Percentiles rank a stretch among this genome's conserved stretches.
Evolutionary conservation across 805 yeast genomes (phyloP).

Genomic region (Nakazawaea sp.): DNA sequence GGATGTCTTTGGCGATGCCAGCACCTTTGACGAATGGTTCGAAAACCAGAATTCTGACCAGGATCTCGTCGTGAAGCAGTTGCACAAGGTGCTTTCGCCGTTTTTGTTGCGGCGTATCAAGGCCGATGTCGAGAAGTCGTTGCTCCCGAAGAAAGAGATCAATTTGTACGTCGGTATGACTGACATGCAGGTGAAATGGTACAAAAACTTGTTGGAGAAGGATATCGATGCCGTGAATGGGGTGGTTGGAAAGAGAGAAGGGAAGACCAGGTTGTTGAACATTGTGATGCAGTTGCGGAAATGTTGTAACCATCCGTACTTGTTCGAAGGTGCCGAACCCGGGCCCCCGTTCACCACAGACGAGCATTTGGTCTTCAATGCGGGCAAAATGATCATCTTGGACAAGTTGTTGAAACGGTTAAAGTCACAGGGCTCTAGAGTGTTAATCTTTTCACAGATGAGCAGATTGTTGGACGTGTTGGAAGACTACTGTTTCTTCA

Average conservation of each 20-base stretch:
- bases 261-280: conserved; percentile 82
- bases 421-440: conserved; percentile 76
- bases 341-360: conserved; percentile 97
- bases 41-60: conserved; percentile 54
- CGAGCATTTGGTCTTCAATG: conserved; percentile 84
- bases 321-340: conserved; percentile 98
- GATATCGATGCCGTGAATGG: conserved; percentile 97
- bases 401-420: conserved; percentile 75
- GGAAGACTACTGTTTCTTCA: conserved; percentile 84
- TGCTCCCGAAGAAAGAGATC: conserved; percentile 84
- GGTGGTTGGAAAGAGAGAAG: conserved; percentile 88
- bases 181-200: conserved; percentile 92
- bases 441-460: conserved; percentile 91
- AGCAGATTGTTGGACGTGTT: conserved; percentile 80
- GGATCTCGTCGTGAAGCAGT: conserved; percentile 78
- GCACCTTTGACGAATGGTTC: conserved; percentile 90
- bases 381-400: conserved; percentile 85
- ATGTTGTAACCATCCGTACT: conserved; percentile 95
- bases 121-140: conserved; percentile 86
- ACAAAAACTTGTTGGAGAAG: conserved; percentile 78
- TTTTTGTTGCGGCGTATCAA: conserved; percentile 85
- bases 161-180: conserved; percentile 93
- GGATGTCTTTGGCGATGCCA: conserved; percentile 90
- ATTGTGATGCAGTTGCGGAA: conserved; percentile 96
- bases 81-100: conserved; percentile 85